Percentiles rank a stretch among this genome's conserved stretches.
Conservation (phyloP, 192 early-diverging fungal species). For the Phycomyces nitens region DNA sequence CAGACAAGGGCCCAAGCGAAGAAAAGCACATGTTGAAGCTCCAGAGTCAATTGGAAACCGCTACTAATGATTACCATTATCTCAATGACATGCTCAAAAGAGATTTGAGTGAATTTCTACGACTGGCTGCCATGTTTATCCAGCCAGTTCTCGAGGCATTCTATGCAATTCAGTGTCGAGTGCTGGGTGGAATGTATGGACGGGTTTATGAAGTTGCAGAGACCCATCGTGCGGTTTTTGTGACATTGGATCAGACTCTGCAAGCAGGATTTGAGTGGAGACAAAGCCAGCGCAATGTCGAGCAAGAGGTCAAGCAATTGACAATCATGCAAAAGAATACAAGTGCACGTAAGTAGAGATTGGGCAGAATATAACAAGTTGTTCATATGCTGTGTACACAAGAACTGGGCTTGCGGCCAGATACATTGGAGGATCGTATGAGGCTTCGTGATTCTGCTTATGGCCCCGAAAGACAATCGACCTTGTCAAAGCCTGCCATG, state of each 20-base stretch:
- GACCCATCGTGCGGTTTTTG: conserved; percentile 41
- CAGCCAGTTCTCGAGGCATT: conserved; percentile 82
- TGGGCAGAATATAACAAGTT: background rate
- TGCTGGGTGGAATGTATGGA: conserved; percentile 60
- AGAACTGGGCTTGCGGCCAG: background rate
- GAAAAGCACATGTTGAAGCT: conserved; percentile 61
- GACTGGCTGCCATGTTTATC: conserved; percentile 65
- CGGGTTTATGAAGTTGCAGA: conserved; percentile 47
- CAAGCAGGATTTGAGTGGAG: conserved; percentile 32
- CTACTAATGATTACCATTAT: conserved; percentile 77
- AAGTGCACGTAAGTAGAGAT: conserved; percentile 2
- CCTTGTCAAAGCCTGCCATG: too few relatives aligned
- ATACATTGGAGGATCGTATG: background rate
- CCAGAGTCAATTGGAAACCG: conserved; percentile 69
- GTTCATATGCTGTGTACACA: background rate
- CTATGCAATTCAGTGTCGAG: conserved; percentile 75
- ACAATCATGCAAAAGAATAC: conserved; percentile 24
- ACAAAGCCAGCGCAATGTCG: background rate
- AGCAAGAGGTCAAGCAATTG: background rate
- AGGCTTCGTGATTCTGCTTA: too few relatives aligned
- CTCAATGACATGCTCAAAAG: conserved; percentile 75
- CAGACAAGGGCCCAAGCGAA: conserved; percentile 54
- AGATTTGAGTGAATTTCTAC: conserved; percentile 73
- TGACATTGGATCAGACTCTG: conserved; percentile 39
- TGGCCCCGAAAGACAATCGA: too few relatives aligned